These are phyloP conservation scores for Prunella vulgaris DNA, from an alignment of 257 asterid genomes.

Conservation along the genomic window DNA sequence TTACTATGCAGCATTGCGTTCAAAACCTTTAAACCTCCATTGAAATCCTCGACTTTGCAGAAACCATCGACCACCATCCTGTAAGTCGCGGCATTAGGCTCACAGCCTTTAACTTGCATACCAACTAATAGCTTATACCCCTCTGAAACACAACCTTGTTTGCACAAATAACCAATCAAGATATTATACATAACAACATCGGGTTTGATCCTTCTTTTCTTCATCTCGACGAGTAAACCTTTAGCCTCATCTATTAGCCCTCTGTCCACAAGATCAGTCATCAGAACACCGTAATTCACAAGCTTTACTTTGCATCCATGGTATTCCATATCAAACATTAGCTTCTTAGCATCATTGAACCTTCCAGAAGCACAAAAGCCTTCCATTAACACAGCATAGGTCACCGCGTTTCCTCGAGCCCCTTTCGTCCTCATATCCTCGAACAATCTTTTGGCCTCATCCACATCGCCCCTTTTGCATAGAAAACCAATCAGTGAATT, in stretches of 20 bases:
- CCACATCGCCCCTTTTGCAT: conserved; percentile 57
- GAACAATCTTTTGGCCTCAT: conserved; percentile 49
- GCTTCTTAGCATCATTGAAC: conserved; percentile 64
- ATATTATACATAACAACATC: conserved; percentile 72
- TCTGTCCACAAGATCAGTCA: conserved; percentile 62
- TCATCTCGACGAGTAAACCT: conserved; percentile 69
- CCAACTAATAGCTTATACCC: conserved; percentile 67
- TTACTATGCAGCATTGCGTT: conserved; percentile 56
- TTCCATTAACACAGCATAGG: conserved; percentile 75
- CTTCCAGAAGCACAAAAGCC: conserved; percentile 54
- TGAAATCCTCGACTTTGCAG: conserved; percentile 47
- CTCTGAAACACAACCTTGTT: conserved; percentile 45
- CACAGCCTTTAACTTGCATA: conserved; percentile 65
- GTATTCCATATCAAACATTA: conserved; percentile 95
- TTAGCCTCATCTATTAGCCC: conserved; percentile 63
- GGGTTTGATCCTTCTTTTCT: conserved; percentile 62
- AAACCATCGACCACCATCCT: conserved; percentile 81
- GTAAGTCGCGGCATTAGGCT: conserved; percentile 76
- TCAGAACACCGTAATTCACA: conserved; percentile 66
- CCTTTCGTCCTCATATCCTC: conserved; percentile 71
- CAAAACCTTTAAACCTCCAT: conserved; percentile 58
- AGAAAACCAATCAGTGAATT: conserved; percentile 68
- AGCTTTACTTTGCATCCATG: conserved; percentile 66
- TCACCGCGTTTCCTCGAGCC: conserved; percentile 52
- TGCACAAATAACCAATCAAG: conserved; percentile 46